These are phyloP conservation scores for Exophiala alcalophila DNA, from an alignment of 2,329 filamentous ascomycete species.

Conservation along the genomic window DNA sequence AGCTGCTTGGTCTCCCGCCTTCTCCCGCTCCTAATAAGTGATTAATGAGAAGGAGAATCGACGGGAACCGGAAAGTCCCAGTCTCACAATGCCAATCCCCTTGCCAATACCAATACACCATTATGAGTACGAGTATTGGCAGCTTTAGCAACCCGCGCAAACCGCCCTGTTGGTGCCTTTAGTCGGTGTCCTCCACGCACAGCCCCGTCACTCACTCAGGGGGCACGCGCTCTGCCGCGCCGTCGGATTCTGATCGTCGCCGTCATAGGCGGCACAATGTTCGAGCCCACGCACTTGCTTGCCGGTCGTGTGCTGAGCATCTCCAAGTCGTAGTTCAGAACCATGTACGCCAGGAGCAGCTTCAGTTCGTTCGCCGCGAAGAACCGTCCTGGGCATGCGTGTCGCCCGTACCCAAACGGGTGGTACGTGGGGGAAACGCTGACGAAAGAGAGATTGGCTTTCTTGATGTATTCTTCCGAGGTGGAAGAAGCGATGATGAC, in stretches of 20 bases:
- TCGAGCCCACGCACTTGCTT: slow-evolving; percentile 18
- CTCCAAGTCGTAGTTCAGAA: slow-evolving; percentile 35
- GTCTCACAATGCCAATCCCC: no score
- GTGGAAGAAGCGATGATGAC: no score
- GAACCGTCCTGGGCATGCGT: slow-evolving; percentile 41
- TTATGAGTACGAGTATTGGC: no score
- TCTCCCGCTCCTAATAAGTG: no score
- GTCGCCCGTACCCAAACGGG: slow-evolving; percentile 57
- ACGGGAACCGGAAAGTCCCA: no score
- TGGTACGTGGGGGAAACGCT: slow-evolving; percentile 53
- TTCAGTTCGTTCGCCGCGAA: slow-evolving; percentile 34
- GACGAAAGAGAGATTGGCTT: slow-evolving; percentile 51
- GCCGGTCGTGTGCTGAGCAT: slow-evolving; percentile 9
- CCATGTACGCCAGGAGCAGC: slow-evolving; percentile 32
- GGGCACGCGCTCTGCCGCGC: not conserved
- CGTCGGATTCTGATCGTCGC: slow-evolving; percentile 22
- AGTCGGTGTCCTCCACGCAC: no score
- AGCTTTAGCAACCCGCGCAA: no score
- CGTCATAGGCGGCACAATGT: slow-evolving; percentile 20
- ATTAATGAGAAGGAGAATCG: no score
- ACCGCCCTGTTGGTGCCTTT: no score
- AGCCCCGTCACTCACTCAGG: no score
- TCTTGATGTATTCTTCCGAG: slow-evolving; percentile 29
- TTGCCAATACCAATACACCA: no score
- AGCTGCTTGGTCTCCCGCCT: no score